Percentiles rank a stretch among this genome's conserved stretches.
Conservation (phyloP, 1,139 yeast species). For the Protomyces inundatus region DNA sequence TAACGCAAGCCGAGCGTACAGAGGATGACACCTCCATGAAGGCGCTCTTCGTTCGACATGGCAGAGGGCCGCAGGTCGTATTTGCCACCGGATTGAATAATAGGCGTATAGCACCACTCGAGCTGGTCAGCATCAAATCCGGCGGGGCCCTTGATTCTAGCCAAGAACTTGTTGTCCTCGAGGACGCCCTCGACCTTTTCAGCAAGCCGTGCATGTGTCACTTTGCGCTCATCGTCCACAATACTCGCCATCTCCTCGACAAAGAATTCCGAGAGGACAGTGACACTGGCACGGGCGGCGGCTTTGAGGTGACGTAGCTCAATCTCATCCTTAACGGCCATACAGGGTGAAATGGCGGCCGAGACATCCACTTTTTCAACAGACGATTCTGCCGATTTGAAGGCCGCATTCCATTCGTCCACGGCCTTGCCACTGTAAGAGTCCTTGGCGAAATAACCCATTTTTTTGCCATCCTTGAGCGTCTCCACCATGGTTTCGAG, state of each 20-base stretch:
- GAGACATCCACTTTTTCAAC: slow-evolving; percentile 55
- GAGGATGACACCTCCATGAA: slow-evolving; percentile 73
- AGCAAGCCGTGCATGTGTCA: slow-evolving; percentile 66
- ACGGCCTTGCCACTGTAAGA: slow-evolving; percentile 75
- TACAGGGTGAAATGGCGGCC: slow-evolving; percentile 50
- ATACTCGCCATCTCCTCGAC: slow-evolving; percentile 83
- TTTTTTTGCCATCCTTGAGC: slow-evolving; percentile 37
- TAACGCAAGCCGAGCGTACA: slow-evolving; percentile 83
- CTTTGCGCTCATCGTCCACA: slow-evolving; percentile 78
- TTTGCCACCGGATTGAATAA: slow-evolving; percentile 80
- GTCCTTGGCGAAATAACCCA: slow-evolving; percentile 69
- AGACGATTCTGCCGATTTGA: slow-evolving; percentile 39
- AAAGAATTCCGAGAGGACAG: slow-evolving; percentile 68
- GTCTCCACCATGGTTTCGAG: slow-evolving; percentile 58
- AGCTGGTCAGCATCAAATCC: slow-evolving; percentile 61
- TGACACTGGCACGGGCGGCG: slow-evolving; percentile 74
- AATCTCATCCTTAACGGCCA: slow-evolving; percentile 75
- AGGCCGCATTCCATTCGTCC: slow-evolving; percentile 54
- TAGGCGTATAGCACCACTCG: slow-evolving; percentile 95
- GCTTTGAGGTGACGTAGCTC: slow-evolving; percentile 55
- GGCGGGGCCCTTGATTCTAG: slow-evolving; percentile 26
- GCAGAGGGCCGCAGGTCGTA: slow-evolving; percentile 85
- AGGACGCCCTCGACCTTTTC: slow-evolving; percentile 76
- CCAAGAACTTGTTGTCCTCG: slow-evolving; percentile 67
- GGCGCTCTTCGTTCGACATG: slow-evolving; percentile 58